Evolutionary conservation across 345 rosid species (phyloP).

Genomic region (Turnera subulata): DNA sequence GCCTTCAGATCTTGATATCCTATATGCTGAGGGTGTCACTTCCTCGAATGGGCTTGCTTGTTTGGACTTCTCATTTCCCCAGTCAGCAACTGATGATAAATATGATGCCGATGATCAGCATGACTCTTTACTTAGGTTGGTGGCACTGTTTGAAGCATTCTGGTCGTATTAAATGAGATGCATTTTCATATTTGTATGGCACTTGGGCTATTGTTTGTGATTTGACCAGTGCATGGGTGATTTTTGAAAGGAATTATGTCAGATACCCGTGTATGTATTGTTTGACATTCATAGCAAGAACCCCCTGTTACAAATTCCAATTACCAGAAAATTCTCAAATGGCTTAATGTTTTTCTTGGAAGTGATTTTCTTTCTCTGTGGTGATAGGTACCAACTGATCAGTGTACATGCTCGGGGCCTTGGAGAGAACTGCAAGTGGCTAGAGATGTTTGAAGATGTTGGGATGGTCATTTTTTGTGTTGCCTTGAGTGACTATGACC

Average conservation of each 20-base stretch:
- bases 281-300: not conserved
- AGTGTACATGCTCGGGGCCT: slow-evolving; percentile 82
- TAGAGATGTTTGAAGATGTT: slow-evolving; percentile 96
- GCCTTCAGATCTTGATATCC: slow-evolving; percentile 92
- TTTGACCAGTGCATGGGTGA: no score
- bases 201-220: no score
- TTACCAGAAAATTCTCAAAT: no score
- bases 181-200: no score
- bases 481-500: slow-evolving; percentile 76
- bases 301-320: no score
- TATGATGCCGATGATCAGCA: slow-evolving; percentile 57
- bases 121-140: slow-evolving; percentile 72
- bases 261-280: not conserved
- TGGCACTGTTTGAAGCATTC: slow-evolving; percentile 2
- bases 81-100: slow-evolving; percentile 48
- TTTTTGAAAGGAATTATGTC: not conserved
- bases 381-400: slow-evolving; percentile 78
- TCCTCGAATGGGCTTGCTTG: slow-evolving; percentile 93
- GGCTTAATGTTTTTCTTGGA: not conserved
- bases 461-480: slow-evolving; percentile 89
- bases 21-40: slow-evolving; percentile 91
- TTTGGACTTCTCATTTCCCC: slow-evolving; percentile 85
- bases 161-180: no score
- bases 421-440: slow-evolving; percentile 94
- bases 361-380: not conserved